Evolutionary conservation across 2,329 filamentous ascomycete species (phyloP).

Genomic region (Rhexocercosporidium sp.): DNA sequence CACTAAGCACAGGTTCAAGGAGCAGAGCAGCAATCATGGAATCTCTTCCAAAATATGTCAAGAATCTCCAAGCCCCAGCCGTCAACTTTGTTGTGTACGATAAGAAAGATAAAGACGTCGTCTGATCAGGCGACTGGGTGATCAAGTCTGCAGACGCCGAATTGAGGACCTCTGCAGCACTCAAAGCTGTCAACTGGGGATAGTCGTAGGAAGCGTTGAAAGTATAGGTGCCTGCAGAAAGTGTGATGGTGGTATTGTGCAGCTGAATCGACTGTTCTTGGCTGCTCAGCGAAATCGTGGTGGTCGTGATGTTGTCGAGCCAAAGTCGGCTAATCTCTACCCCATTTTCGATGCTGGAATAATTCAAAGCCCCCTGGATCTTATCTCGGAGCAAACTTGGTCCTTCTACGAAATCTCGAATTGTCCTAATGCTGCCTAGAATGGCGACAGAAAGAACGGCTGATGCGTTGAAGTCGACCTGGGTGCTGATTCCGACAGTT

Average conservation of each 20-base stretch:
- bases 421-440: conserved; percentile 65
- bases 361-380: conserved; percentile 59
- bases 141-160: conserved; percentile 52
- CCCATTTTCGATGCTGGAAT: conserved; percentile 47
- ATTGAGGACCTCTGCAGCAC: conserved; percentile 55
- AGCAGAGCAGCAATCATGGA: conserved; percentile 66
- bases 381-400: conserved; percentile 54
- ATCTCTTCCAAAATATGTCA: conserved; percentile 71
- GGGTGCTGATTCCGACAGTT: conserved; percentile 57
- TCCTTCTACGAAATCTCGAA: conserved; percentile 67
- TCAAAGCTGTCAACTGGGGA: conserved; percentile 62
- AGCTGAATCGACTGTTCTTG: conserved; percentile 45
- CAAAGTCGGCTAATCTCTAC: conserved; percentile 58
- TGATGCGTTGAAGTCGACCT: conserved; percentile 62
- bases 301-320: conserved; percentile 66
- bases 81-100: conserved; percentile 67
- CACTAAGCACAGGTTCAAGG: conserved; percentile 61
- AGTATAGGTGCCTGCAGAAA: conserved; percentile 59
- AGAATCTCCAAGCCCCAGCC: conserved; percentile 68
- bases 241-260: conserved; percentile 49
- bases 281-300: conserved; percentile 54
- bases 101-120: conserved; percentile 63
- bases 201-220: conserved; percentile 67
- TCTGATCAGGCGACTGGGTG: conserved; percentile 50
- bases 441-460: conserved; percentile 61